These are phyloP conservation scores for Termitomyces sp. DNA, from an alignment of 768 basidiomycete genomes.

Conservation along the genomic window DNA sequence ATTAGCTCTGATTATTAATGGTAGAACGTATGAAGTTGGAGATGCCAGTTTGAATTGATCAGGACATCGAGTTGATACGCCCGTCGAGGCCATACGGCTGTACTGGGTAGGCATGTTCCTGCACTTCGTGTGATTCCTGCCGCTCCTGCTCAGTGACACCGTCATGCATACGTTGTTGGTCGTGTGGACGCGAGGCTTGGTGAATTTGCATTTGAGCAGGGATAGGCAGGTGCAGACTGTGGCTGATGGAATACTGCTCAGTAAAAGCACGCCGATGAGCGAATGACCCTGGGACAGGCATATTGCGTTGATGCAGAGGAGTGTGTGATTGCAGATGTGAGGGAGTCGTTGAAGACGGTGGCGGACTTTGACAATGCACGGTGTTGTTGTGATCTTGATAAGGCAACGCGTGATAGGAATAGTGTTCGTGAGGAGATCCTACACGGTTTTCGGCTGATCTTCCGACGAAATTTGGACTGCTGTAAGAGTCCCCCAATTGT, in stretches of 20 bases:
- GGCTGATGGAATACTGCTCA: constrained; percentile 45
- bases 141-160: constrained; percentile 18
- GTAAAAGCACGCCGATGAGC: constrained; percentile 53
- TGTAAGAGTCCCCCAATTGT: constrained; percentile 40
- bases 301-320: constrained; percentile 35
- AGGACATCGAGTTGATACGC: constrained; percentile 41
- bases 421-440: constrained; percentile 38
- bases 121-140: constrained; percentile 19
- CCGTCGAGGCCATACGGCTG: constrained; percentile 39
- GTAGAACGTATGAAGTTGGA: neutral
- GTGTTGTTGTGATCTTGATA: constrained; percentile 39
- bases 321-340: constrained; percentile 26
- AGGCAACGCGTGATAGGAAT: constrained; percentile 46
- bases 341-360: constrained; percentile 28
- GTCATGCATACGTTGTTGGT: constrained; percentile 36
- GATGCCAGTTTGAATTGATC: constrained; percentile 19
- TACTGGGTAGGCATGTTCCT: constrained; percentile 27
- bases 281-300: constrained; percentile 34
- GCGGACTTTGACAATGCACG: constrained; percentile 36
- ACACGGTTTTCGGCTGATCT: constrained; percentile 41
- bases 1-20: constrained; percentile 16
- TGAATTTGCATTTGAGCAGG: constrained; percentile 37
- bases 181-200: constrained; percentile 35
- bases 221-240: constrained; percentile 46
- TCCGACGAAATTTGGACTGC: constrained; percentile 38